A percentile compares a stretch with the other conserved stretches of the same genome.
Evolutionary conservation across 2,329 filamentous ascomycete genomes (phyloP).

Genomic region (Hypoxylon sp.): DNA sequence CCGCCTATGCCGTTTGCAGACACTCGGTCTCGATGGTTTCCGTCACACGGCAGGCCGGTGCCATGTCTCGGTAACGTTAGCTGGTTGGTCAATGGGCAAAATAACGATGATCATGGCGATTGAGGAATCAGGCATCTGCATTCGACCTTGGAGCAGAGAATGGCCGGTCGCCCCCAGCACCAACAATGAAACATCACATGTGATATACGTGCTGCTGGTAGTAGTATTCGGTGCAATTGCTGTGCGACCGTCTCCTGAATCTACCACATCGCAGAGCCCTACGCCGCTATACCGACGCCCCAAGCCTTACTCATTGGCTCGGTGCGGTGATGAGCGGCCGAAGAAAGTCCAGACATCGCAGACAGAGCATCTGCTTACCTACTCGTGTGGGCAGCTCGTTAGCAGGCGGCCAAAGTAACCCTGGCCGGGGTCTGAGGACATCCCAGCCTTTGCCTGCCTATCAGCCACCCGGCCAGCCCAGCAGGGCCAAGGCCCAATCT

Average conservation of each 20-base stretch:
- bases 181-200: slow-evolving; percentile 33
- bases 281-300: background rate
- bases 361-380: slow-evolving; percentile 20
- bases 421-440: slow-evolving; percentile 3
- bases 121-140: slow-evolving; percentile 28
- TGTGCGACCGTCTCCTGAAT: slow-evolving; percentile 26
- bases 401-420: too few species aligned
- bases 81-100: slow-evolving; percentile 23
- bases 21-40: slow-evolving; percentile 17
- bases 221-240: slow-evolving; percentile 22
- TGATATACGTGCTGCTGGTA: slow-evolving; percentile 18
- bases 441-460: too few species aligned
- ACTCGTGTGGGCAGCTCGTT: slow-evolving; percentile 5
- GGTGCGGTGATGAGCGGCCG: slow-evolving; percentile 24
- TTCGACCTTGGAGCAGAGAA: slow-evolving; percentile 9
- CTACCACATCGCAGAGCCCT: background rate
- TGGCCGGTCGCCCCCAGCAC: background rate
- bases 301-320: slow-evolving; percentile 25
- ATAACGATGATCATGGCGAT: slow-evolving; percentile 30
- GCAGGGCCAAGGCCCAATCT: slow-evolving; percentile 25
- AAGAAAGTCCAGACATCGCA: slow-evolving; percentile 31
- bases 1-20: slow-evolving; percentile 11
- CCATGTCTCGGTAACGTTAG: slow-evolving; percentile 12
- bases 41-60: too few species aligned
- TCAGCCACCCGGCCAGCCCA: background rate